Conservation (phyloP, 23 red algal species). For the Chondrus crispus region DNA sequence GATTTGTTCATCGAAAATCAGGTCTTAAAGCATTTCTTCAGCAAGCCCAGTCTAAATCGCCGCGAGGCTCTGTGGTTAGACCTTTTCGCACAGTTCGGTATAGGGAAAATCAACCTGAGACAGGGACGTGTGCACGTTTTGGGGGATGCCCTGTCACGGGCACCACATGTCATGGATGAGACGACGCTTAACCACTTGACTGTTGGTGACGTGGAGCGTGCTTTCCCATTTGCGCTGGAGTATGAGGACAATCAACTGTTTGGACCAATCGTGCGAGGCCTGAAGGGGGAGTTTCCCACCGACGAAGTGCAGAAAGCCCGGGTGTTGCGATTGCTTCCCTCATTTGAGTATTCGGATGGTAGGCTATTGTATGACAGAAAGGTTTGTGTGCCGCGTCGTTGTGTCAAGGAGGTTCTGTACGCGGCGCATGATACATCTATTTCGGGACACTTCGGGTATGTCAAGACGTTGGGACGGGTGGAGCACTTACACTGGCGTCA, state of each 20-base stretch:
- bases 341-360: background rate
- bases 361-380: conserved; percentile 10
- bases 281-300: background rate
- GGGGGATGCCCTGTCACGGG: background rate
- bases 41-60: background rate
- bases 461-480: background rate
- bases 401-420: background rate
- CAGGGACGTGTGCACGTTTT: conserved; percentile 19
- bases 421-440: conserved; percentile 11
- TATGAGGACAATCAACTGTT: conserved; percentile 1
- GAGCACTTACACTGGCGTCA: conserved; percentile 20
- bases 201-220: background rate
- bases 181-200: background rate
- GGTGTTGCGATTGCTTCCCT: background rate
- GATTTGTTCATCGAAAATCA: conserved; percentile 39
- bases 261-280: background rate
- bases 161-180: background rate
- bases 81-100: background rate
- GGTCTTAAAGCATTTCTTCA: conserved; percentile 15
- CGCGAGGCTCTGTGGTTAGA: background rate
- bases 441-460: conserved; percentile 17
- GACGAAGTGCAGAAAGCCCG: background rate
- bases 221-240: background rate
- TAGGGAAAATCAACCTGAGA: background rate
- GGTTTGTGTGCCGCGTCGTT: background rate